Base-by-base conservation (phyloP, 305 asterid species). In the Ilex paraguariensis region DNA sequence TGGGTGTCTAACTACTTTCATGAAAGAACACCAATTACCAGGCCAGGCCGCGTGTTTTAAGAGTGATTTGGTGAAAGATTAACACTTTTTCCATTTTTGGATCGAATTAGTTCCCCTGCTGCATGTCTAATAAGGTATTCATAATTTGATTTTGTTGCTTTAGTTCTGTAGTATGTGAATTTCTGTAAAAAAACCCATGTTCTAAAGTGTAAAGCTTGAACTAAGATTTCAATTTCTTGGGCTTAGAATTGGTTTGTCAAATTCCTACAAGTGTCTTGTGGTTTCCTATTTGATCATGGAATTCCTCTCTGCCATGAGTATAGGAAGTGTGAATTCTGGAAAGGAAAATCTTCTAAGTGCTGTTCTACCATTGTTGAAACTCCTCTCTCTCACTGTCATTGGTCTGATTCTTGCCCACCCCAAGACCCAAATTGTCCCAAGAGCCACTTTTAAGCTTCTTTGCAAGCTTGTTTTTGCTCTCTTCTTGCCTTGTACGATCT, bases 381-480 rank as follows among this genome's bases (percentile, higher is more conserved):
- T 92, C 64, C 71, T 92, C 10, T 79, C 82, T 62, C 77, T 92
- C 58, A 80, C 96, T 4, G 78, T 78, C 12, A 73, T 92, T 52
- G 98, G 98, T 10, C 59, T 89, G 30, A 64, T 92, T 76, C 95
- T 89, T 54, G 88, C 86, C 45, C 84, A 84, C 61, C 97, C 98
- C 2, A 88, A 76, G 67, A 78, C 88, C 15, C 79, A 92, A 62
- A 70, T 92, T 8, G 81, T 92, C 33, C 97, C 98, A 0, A 89
- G 65, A 75, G 79, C 96, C 57, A 92, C 98, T 12, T 87, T 92
- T 75, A 92, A 84, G 86, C 95, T 89, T 21, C 91, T 92, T 0
- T 81, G 95, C 82, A 92, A 87, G 82, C 96, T 92, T 15, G 96
- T 92, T 13, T 92, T 92, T 50, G 95, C 83, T 28, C 59, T 92